Evolutionary conservation across 768 basidiomycete genomes (phyloP).

Genomic region (Amanita exitialis): DNA sequence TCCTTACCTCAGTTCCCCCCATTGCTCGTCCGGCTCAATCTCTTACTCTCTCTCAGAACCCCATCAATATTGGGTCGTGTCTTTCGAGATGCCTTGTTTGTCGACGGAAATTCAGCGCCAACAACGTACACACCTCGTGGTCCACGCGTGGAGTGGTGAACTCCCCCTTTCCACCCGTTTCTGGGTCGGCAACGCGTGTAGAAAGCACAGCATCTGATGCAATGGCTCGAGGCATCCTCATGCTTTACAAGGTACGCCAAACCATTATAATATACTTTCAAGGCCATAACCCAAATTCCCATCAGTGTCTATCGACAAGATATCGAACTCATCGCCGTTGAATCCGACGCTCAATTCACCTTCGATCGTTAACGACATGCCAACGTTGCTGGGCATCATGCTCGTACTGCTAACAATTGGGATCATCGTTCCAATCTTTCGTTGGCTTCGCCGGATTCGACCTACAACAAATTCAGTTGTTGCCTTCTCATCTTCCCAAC

Average conservation of each 20-base stretch:
- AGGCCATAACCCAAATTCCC: conserved; percentile 5
- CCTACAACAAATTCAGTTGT: not conserved
- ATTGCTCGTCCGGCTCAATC: too few relatives aligned
- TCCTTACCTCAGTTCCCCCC: too few relatives aligned
- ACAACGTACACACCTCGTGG: conserved; percentile 13
- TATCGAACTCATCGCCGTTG: not conserved
- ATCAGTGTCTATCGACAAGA: not conserved
- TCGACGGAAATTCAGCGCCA: not conserved
- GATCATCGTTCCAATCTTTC: conserved; percentile 15
- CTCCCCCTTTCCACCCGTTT: not conserved
- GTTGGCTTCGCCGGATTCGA: conserved; percentile 1
- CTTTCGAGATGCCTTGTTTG: too few relatives aligned
- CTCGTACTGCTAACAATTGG: conserved; percentile 23
- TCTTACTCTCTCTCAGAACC: too few relatives aligned
- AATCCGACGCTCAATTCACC: not conserved
- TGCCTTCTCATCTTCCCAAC: not conserved
- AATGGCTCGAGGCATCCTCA: conserved; percentile 11
- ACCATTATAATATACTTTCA: conserved; percentile 2
- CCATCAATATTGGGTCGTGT: too few relatives aligned
- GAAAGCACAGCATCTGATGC: not conserved
- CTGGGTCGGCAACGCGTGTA: not conserved
- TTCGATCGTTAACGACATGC: not conserved
- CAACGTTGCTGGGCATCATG: conserved; percentile 21
- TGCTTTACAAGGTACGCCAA: not conserved
- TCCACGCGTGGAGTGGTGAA: conserved; percentile 11